Evolutionary conservation across 768 basidiomycete genomes (phyloP).

Genomic region (Mycena sanguinolenta): DNA sequence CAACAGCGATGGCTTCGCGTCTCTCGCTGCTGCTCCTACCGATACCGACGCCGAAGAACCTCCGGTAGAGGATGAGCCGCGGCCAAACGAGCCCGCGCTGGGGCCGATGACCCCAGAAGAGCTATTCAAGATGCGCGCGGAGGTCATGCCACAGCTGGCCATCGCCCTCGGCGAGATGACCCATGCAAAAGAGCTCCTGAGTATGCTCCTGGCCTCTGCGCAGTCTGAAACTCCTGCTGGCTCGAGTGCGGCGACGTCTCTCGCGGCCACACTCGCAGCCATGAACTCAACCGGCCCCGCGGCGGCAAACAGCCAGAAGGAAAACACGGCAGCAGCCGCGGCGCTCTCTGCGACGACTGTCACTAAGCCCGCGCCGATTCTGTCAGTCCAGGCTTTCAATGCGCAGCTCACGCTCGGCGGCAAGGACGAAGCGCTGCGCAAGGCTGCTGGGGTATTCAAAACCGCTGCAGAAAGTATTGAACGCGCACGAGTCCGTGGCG

Average conservation of each 20-base stretch:
- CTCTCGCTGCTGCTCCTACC: conserved; percentile 38
- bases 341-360: conserved; percentile 73
- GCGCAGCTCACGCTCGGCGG: conserved; percentile 80
- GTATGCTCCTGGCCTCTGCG: conserved; percentile 63
- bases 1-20: conserved; percentile 46
- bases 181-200: conserved; percentile 79
- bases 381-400: conserved; percentile 80
- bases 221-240: conserved; percentile 47
- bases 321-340: neutral
- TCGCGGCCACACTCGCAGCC: neutral
- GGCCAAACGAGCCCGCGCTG: conserved; percentile 42
- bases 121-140: conserved; percentile 77
- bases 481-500: conserved; percentile 68
- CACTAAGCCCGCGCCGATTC: conserved; percentile 73
- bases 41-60: conserved; percentile 46
- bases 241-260: conserved; percentile 17
- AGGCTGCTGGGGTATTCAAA: conserved; percentile 80
- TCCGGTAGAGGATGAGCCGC: conserved; percentile 44
- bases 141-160: conserved; percentile 77
- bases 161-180: conserved; percentile 86
- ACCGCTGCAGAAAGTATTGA: conserved; percentile 79
- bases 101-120: conserved; percentile 81
- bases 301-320: neutral
- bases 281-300: neutral
- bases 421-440: conserved; percentile 84